Evolutionary conservation across 1,139 yeast species (phyloP).

Genomic region (Blastobotrys malaysiensis): DNA sequence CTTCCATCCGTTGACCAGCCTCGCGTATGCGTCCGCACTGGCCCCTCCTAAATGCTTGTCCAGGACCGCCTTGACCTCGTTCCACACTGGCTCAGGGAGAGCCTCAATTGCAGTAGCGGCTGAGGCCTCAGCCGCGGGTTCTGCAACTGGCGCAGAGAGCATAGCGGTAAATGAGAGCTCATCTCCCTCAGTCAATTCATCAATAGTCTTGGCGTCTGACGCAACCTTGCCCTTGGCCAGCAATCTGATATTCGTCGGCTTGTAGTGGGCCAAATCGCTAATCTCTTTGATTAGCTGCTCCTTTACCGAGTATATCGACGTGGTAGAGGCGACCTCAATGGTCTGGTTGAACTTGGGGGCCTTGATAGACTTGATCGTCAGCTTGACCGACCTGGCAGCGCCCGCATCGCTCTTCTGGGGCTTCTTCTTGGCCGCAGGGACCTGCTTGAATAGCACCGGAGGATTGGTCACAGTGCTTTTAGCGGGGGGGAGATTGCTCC

Average conservation of each 20-base stretch:
- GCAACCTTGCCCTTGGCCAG: conserved; percentile 30
- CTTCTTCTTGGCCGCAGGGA: conserved; percentile 14
- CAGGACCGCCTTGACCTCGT: conserved; percentile 18
- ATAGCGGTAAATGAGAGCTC: conserved; percentile 23
- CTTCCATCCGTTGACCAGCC: conserved; percentile 5
- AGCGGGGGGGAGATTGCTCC: background rate
- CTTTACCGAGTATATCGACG: conserved; percentile 27
- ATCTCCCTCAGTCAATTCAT: conserved; percentile 14
- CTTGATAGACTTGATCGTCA: conserved; percentile 27
- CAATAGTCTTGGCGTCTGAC: conserved; percentile 23
- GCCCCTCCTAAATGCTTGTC: conserved; percentile 11
- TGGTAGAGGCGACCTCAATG: conserved; percentile 18
- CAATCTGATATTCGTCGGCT: conserved; percentile 22
- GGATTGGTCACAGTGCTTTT: background rate
- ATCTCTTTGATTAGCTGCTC: conserved; percentile 29
- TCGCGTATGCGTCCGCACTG: conserved; percentile 3
- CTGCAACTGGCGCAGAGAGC: conserved; percentile 14
- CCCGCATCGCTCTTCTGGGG: conserved; percentile 7
- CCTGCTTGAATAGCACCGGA: background rate
- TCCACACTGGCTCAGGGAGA: conserved; percentile 18
- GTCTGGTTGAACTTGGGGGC: conserved; percentile 28
- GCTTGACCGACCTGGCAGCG: conserved; percentile 10
- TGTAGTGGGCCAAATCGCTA: conserved; percentile 20
- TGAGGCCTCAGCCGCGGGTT: conserved; percentile 10
- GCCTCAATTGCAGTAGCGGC: background rate